Evolutionary conservation across 2,329 filamentous ascomycete genomes (phyloP), one percentile per base, ranked within the genome.

Genomic region (Calonectria pteridis): DNA sequence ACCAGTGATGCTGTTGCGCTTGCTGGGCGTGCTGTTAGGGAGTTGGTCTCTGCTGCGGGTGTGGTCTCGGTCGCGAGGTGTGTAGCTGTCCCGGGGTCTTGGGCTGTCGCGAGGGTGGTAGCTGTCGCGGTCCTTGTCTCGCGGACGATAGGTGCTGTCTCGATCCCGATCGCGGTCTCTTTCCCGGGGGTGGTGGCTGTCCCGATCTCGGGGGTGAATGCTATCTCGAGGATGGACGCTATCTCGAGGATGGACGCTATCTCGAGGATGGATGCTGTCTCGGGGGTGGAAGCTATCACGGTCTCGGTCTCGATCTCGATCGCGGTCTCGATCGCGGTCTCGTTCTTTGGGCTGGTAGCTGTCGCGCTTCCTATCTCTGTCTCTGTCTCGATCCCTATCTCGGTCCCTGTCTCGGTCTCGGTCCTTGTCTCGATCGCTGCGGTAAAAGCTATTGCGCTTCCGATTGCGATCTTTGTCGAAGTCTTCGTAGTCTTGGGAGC

Each of bases 1-100:
- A 59, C 84, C 83, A 46, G 85, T 85, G 71, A 87, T 84, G 80
- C 85, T 87, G 67, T 84, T 83, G 49, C 86, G 82, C 78, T 85
- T 86, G 75, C 75, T 83, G 51, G 82, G 77, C 35, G 82, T 79
- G 46, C 79, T 71, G 37, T 81, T 79, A 20, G 43, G 62, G 9
- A 73, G 66, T 28, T 73, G 71, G 14, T 73, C 71, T 46, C 50
- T 68, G 66, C 68, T 69, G 50, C 66, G 71, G 18, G 69, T 66
- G 28, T 73, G 71, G 33, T 72, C 69, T 67, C 69, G 67, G 18
- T 50, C 55, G n/a, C 67, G 67, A 64, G 58, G 33, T 29, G 49
- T 29, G 26, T 58, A 20, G 26, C 51, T 20, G 33, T 31, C 33
- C 13, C 29, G 40, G 62, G 82, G 75, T 33, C 28, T 23, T 23